Percentiles rank a stretch among this genome's conserved stretches.
Conservation (phyloP, 306 rosid genomes). For the Lupinus albus region DNA sequence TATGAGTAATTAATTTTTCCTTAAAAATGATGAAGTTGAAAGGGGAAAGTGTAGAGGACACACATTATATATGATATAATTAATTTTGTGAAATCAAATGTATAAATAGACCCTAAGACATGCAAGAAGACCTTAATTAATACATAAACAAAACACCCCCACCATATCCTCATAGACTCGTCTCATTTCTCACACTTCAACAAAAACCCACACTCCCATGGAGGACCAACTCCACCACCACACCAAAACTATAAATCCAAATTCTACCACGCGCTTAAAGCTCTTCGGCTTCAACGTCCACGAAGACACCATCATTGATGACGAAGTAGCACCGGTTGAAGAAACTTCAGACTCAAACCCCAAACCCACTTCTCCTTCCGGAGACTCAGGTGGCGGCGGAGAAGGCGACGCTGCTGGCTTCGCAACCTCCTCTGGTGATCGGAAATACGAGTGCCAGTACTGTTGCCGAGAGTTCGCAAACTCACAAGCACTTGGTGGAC, state of each 20-base stretch:
- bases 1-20: no score
- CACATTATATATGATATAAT: no score
- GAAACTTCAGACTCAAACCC: conserved; percentile 50
- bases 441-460: conserved; percentile 85
- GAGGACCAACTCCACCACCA: conserved; percentile 55
- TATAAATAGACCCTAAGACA: conserved; percentile 66
- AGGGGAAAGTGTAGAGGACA: no score
- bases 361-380: conserved; percentile 57
- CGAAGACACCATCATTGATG: conserved; percentile 46
- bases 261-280: conserved; percentile 62
- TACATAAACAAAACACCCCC: conserved; percentile 26
- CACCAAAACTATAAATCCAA: conserved; percentile 42
- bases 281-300: conserved; percentile 78
- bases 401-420: not conserved
- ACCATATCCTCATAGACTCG: conserved; percentile 17
- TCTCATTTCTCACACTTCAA: conserved; percentile 34
- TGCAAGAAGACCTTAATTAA: conserved; percentile 46
- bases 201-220: conserved; percentile 14
- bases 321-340: conserved; percentile 13
- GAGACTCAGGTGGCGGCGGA: conserved; percentile 49
- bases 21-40: no score
- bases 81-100: conserved; percentile 25
- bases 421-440: conserved; percentile 57
- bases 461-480: conserved; percentile 82
- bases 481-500: conserved; percentile 87